phyloP scores from a whole-genome alignment of 768 basidiomycete genomes.

The Mycena sanguinolenta region DNA sequence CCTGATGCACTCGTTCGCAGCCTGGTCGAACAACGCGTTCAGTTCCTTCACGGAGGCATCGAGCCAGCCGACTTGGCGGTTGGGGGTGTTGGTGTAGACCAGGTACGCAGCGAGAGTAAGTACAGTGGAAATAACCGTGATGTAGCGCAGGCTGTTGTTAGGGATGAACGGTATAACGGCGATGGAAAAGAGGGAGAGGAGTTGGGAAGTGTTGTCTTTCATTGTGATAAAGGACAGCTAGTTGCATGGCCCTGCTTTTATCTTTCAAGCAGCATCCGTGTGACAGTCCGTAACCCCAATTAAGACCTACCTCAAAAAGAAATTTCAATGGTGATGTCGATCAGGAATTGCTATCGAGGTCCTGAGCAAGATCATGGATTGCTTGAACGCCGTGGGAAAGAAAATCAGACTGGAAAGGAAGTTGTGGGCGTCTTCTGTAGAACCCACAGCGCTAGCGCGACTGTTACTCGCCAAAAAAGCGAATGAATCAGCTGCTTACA shows the following conservation, averaged over 20 bases:
- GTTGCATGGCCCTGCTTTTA: not conserved
- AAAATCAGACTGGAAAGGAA: no score
- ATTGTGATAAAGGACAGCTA: not conserved
- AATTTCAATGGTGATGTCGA: no score
- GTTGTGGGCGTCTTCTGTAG: no score
- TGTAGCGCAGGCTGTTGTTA: not conserved
- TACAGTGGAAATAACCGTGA: not conserved
- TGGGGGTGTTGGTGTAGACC: not conserved
- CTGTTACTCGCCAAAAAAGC: not conserved
- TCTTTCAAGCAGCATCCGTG: no score
- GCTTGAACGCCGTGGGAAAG: no score
- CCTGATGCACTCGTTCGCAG: conserved; percentile 2
- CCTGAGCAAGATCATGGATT: no score
- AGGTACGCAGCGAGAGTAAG: not conserved
- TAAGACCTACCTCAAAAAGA: no score
- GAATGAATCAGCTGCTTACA: no score
- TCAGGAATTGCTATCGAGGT: no score
- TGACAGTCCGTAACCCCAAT: no score
- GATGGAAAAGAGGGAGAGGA: conserved; percentile 3
- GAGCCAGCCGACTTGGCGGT: not conserved
- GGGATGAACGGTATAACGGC: conserved; percentile 9
- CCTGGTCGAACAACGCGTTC: not conserved
- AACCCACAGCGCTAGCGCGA: no score
- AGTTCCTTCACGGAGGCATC: not conserved
- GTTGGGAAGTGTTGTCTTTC: not conserved